Evolutionary conservation across 1,139 yeast species (phyloP).

Genomic region (Yamadazyma triangularis): DNA sequence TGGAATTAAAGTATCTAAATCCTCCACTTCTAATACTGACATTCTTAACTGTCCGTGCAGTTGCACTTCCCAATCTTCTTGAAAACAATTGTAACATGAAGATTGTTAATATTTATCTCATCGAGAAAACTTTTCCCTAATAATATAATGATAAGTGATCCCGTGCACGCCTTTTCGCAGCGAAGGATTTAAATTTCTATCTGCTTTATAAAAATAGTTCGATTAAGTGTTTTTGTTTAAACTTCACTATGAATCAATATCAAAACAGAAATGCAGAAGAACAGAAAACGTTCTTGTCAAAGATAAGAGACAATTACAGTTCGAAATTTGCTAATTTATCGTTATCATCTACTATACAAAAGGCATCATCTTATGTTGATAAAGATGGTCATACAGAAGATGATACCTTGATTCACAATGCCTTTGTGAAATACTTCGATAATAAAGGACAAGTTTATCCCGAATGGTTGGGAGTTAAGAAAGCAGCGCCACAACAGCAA

Average conservation of each 20-base stretch:
- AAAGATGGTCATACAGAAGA: conserved; percentile 37
- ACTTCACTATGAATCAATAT: conserved; percentile 9
- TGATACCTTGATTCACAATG: conserved; percentile 43
- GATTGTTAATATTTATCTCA: no score
- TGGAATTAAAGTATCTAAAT: no score
- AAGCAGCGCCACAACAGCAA: conserved; percentile 2
- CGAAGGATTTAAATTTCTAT: no score
- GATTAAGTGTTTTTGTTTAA: no score
- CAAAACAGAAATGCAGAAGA: conserved; percentile 13
- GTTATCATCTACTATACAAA: conserved; percentile 18
- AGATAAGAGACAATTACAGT: conserved; percentile 33
- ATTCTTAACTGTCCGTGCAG: no score
- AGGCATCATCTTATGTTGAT: conserved; percentile 21
- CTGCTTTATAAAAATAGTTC: no score
- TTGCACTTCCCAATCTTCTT: no score
- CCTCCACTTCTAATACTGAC: no score
- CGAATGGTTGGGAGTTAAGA: conserved; percentile 41
- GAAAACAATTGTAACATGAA: no score
- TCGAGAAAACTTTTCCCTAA: no score
- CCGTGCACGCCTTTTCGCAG: no score
- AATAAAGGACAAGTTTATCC: conserved; percentile 32
- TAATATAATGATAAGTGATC: no score
- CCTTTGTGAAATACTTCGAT: conserved; percentile 40
- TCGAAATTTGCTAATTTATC: conserved; percentile 33
- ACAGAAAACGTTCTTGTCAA: conserved; percentile 27